Conservation (phyloP, 495 filamentous ascomycete species). For the Lasiosphaeria ovina region DNA sequence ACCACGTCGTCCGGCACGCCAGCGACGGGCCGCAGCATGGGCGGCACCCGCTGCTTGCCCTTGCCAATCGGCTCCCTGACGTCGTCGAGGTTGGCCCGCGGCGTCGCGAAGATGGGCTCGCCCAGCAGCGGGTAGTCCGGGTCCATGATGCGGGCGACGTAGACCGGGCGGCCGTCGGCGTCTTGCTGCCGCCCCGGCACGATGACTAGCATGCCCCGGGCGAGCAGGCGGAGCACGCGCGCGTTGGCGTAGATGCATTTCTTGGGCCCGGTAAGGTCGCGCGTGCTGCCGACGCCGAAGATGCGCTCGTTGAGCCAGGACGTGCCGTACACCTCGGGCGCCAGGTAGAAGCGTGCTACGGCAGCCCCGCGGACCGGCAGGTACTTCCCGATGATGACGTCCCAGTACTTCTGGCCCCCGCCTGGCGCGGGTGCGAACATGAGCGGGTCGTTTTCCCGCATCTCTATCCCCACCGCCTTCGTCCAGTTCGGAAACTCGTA, state of each 20-base stretch:
- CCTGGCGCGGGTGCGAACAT: background rate
- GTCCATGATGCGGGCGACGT: conserved; percentile 7
- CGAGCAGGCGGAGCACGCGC: background rate
- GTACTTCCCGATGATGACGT: background rate
- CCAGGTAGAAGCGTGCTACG: background rate
- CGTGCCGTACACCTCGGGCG: background rate
- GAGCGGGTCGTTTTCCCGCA: too few relatives aligned
- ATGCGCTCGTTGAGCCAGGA: background rate
- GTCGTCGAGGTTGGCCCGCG: too few relatives aligned
- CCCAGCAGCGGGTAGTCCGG: background rate
- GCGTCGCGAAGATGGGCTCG: background rate
- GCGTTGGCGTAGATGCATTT: background rate
- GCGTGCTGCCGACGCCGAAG: background rate
- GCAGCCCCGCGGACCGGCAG: background rate
- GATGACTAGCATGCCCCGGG: conserved; percentile 1
- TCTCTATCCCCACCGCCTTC: too few relatives aligned
- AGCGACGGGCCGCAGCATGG: too few relatives aligned
- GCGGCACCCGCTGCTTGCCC: background rate
- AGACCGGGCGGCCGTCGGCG: background rate
- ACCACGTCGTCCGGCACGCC: too few relatives aligned
- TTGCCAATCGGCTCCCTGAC: background rate
- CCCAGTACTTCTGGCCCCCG: background rate
- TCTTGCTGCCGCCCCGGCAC: background rate
- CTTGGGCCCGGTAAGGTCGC: background rate
- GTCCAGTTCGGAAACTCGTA: too few relatives aligned